Conservation (phyloP, 2,329 filamentous ascomycete species). For the Phoma sp. region DNA sequence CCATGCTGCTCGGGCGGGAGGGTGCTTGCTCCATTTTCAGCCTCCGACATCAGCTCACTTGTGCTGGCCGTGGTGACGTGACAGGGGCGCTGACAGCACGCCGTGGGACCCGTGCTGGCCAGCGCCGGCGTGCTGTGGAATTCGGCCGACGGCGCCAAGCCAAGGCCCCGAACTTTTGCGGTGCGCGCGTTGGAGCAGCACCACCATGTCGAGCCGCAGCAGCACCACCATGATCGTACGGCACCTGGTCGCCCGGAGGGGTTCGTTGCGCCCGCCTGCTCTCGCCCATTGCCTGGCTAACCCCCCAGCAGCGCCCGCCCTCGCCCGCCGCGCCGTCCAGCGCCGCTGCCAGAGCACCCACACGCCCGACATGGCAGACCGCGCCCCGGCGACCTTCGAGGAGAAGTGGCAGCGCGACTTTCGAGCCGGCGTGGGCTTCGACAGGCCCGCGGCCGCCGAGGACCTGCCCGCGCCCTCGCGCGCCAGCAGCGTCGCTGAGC, state of each 20-base stretch:
- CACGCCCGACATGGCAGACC: background rate
- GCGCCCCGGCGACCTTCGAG: background rate
- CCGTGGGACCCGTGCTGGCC: no score
- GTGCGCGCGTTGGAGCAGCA: background rate
- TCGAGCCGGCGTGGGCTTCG: constrained; percentile 2
- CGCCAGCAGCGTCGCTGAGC: constrained; percentile 43
- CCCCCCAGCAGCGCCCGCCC: background rate
- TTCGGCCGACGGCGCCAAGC: constrained; percentile 14
- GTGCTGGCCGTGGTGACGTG: background rate
- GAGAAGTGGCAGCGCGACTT: constrained; percentile 3
- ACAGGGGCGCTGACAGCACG: no score
- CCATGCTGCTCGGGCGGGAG: constrained; percentile 7
- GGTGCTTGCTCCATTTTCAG: background rate
- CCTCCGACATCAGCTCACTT: background rate
- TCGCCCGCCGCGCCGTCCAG: background rate
- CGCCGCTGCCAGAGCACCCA: constrained; percentile 7
- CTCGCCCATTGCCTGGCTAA: background rate
- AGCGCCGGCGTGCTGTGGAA: no score
- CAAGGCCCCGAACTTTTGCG: constrained; percentile 9
- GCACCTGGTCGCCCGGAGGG: constrained; percentile 50
- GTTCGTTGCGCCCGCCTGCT: constrained; percentile 31
- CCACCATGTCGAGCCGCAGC: constrained; percentile 10
- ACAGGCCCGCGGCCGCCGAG: background rate
- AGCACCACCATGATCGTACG: constrained; percentile 52
- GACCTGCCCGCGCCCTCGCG: constrained; percentile 2